These are phyloP conservation scores for Arxiozyma bovina DNA, from an alignment of 1,139 yeast genomes.

Conservation along the genomic window DNA sequence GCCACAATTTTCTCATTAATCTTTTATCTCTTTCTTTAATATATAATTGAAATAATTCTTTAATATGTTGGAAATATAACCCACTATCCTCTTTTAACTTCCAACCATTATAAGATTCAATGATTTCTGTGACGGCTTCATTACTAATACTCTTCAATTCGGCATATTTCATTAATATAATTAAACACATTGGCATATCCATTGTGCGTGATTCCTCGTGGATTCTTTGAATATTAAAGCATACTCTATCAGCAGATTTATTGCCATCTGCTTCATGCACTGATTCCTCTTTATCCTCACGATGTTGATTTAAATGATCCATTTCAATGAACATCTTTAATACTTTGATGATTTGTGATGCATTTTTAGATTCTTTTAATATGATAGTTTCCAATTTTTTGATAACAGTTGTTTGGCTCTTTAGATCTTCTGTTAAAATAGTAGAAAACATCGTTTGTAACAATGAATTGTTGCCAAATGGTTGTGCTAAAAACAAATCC, in stretches of 20 bases:
- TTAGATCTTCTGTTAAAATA: constrained; percentile 70
- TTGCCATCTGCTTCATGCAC: constrained; percentile 13
- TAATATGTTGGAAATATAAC: constrained; percentile 40
- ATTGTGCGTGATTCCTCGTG: constrained; percentile 34
- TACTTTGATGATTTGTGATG: constrained; percentile 23
- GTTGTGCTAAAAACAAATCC: constrained; percentile 71
- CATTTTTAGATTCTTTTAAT: constrained; percentile 22
- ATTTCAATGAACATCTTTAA: constrained; percentile 27
- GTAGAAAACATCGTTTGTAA: constrained; percentile 66
- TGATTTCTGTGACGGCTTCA: constrained; percentile 22
- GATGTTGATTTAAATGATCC: constrained; percentile 13
- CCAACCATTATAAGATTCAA: constrained; percentile 34
- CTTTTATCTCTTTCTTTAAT: constrained; percentile 69
- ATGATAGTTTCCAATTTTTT: constrained; percentile 38
- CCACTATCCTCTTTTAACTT: constrained; percentile 24
- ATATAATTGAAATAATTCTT: constrained; percentile 55
- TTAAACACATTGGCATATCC: constrained; percentile 32
- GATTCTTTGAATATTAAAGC: constrained; percentile 25
- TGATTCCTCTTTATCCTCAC: background rate
- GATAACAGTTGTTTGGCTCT: constrained; percentile 51
- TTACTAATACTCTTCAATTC: constrained; percentile 16
- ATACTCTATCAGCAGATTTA: constrained; percentile 4
- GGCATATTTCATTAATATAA: constrained; percentile 25
- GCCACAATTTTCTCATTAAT: constrained; percentile 68
- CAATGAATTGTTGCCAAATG: constrained; percentile 61